Conservation (phyloP, 371 early-diverging fungal genomes). For the Mortierella sp. region DNA sequence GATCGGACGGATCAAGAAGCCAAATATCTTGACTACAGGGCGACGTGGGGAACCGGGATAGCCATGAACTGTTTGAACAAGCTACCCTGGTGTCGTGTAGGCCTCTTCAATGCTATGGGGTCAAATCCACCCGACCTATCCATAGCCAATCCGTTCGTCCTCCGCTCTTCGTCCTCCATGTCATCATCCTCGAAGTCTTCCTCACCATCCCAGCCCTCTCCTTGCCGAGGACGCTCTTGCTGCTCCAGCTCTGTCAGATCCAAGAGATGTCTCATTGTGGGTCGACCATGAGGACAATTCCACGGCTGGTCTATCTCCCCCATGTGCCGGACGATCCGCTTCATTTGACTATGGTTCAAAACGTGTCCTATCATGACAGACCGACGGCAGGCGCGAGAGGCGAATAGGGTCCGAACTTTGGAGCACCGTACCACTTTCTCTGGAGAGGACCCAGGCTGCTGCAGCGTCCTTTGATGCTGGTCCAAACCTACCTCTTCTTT, state of each 20-base stretch:
- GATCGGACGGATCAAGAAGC: no score
- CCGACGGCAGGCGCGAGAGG: constrained; percentile 82
- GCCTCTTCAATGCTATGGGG: constrained; percentile 37
- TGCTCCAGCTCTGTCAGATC: constrained; percentile 55
- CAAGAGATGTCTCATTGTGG: constrained; percentile 90
- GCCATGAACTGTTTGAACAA: constrained; percentile 42
- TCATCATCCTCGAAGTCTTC: neutral
- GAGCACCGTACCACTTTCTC: constrained; percentile 73
- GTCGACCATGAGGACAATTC: constrained; percentile 99
- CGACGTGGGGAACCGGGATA: constrained; percentile 1
- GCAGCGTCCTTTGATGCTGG: neutral
- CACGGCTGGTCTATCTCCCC: constrained; percentile 91
- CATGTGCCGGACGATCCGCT: constrained; percentile 79
- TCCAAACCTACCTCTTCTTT: no score
- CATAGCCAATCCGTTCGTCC: neutral
- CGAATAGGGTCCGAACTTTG: constrained; percentile 74
- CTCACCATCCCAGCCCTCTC: neutral
- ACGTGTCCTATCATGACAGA: constrained; percentile 87
- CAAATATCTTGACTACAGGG: neutral
- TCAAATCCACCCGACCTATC: constrained; percentile 21
- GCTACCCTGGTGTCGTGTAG: constrained; percentile 35
- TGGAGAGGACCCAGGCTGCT: constrained; percentile 22
- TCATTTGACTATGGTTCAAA: constrained; percentile 77
- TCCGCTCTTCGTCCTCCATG: neutral
- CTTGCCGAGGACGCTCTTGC: constrained; percentile 31